Base-by-base conservation (phyloP, 148 eudicot species). In the Pharnaceum exiguum region DNA sequence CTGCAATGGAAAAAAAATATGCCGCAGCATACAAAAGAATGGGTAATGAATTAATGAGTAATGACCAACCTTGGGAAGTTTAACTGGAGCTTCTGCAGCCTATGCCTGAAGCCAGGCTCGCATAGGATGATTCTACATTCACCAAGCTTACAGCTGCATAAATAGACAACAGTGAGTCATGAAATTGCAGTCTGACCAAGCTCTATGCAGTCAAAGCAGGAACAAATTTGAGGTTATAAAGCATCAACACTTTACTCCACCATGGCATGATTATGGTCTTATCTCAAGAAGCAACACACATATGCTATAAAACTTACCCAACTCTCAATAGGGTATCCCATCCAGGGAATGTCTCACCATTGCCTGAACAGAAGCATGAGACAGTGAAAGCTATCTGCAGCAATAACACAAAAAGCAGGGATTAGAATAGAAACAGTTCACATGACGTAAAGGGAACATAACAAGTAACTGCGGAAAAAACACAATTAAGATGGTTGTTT, bases 111-210 rank as follows among this genome's bases (percentile, higher is more conserved):
- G 40, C 95, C 96, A 16, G 89, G 58, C 77, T 94, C 99, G 51
- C 99, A 86, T 44, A 89, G 45, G 55, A 94, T 50, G 53, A 89
- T 80, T 71, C 95, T 80, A 73, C 82, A 81, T 70, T 94, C 96
- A 50, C 99, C 99, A 65, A 94, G 99, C 75, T 86, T 89, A 63
- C 99, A 94, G 48, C 99, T 94, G 90, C 54, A 15, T 36, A 49
- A 25, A 46, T 46, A 55, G 19, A 59, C 42, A 33, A 37, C n/a
- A 59, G 27, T 16, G 10, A 62, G 44, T 46, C 28, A 3, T 25
- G 33, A 31, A 60, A 4, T 11, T 2, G 13, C 46, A 57, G 26
- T 2, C 24, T 8, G 38, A 7, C 12, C 7, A 12, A 35, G 38
- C 12, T 35, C 38, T 35, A 35, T 35, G 38, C n/a, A n/a, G n/a